Evolutionary conservation across 768 basidiomycete species (phyloP).

Genomic region (Lactarius sp.): DNA sequence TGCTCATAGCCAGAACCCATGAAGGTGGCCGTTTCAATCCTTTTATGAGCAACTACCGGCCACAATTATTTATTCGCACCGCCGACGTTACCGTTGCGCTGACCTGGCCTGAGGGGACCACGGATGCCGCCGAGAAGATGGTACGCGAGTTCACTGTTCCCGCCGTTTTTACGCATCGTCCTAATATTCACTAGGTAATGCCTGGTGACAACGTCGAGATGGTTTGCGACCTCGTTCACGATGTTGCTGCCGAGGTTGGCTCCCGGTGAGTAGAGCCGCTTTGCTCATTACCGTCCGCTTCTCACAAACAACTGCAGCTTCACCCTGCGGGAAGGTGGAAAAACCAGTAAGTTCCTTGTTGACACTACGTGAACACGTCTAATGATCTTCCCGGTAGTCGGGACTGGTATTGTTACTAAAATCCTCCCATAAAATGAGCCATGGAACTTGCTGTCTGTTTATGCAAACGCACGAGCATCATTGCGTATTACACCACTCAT

Average conservation of each 20-base stretch:
- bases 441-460: background rate
- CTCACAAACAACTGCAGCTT: constrained; percentile 42
- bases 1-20: background rate
- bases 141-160: constrained; percentile 36
- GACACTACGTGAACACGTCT: background rate
- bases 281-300: background rate
- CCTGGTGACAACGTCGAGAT: constrained; percentile 98
- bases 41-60: constrained; percentile 92
- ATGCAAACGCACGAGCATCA: background rate
- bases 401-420: constrained; percentile 92
- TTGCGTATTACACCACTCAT: constrained; percentile 10
- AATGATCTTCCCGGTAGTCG: constrained; percentile 46
- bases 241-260: constrained; percentile 86
- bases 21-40: constrained; percentile 77
- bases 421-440: constrained; percentile 47
- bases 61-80: constrained; percentile 94
- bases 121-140: constrained; percentile 83
- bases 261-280: constrained; percentile 45
- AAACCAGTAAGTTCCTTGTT: constrained; percentile 60
- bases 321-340: constrained; percentile 92
- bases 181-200: constrained; percentile 61
- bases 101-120: constrained; percentile 81
- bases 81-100: constrained; percentile 86
- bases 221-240: constrained; percentile 73
- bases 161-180: background rate